phyloP scores from a whole-genome alignment of 192 early-diverging fungal species.

The Dispira parvispora region DNA sequence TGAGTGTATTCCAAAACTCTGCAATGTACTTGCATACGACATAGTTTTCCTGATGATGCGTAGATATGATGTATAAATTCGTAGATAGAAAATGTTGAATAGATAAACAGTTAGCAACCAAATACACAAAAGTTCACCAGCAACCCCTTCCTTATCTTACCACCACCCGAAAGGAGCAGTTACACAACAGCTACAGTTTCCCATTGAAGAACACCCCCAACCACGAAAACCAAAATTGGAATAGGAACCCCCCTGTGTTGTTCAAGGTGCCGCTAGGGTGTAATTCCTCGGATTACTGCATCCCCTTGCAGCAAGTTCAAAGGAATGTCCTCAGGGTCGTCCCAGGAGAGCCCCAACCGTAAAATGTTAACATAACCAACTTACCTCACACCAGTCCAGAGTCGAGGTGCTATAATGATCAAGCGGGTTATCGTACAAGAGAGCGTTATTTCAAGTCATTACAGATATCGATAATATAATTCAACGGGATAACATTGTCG shows the following conservation, averaged over 20 bases:
- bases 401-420: slow-evolving; percentile 18
- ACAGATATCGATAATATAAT: too few relatives aligned
- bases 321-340: not conserved
- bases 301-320: not conserved
- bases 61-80: too few relatives aligned
- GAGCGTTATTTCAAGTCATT: too few relatives aligned
- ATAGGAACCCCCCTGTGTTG: not conserved
- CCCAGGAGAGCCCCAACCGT: not conserved
- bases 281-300: not conserved
- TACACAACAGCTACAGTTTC: too few relatives aligned
- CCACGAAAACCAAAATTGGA: not conserved
- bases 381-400: slow-evolving; percentile 42
- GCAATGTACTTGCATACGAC: slow-evolving; percentile 47
- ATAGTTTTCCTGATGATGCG: slow-evolving; percentile 43
- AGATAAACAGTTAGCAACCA: too few relatives aligned
- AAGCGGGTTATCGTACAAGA: not conserved
- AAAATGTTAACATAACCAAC: not conserved
- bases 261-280: not conserved
- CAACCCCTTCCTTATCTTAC: too few relatives aligned
- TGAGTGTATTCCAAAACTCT: slow-evolving; percentile 62
- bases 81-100: too few relatives aligned
- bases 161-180: too few relatives aligned
- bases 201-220: not conserved
- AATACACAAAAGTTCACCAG: too few relatives aligned
- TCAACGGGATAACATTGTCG: too few relatives aligned